Conservation (phyloP, 2,329 filamentous ascomycete species). For the Colletotrichum sp. region DNA sequence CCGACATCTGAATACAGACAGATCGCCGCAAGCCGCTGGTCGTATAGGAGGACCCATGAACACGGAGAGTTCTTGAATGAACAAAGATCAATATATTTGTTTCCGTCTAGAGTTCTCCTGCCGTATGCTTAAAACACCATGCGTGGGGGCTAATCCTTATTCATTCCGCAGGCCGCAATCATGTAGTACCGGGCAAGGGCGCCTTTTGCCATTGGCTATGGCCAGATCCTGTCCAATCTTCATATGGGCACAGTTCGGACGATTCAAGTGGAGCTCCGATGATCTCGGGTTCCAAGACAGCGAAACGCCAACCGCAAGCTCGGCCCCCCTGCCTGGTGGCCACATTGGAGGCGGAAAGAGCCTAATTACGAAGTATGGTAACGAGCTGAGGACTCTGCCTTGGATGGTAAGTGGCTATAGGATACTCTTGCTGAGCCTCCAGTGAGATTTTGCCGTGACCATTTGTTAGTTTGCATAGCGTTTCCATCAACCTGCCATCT, state of each 20-base stretch:
- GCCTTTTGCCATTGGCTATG: background rate
- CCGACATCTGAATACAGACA: background rate
- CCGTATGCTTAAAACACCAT: background rate
- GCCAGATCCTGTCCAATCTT: background rate
- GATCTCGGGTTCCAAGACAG: background rate
- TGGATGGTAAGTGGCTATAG: fast-evolving
- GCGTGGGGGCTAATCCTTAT: background rate
- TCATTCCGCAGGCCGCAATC: background rate
- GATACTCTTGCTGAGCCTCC: background rate
- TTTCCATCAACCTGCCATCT: no score
- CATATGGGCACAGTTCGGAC: background rate
- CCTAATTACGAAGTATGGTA: background rate
- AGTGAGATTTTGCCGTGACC: background rate
- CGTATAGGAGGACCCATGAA: background rate
- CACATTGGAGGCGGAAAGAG: background rate
- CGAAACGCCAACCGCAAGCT: background rate
- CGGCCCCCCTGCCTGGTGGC: background rate
- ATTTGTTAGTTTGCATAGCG: no score
- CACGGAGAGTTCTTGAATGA: background rate
- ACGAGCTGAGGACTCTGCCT: background rate
- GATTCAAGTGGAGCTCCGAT: background rate
- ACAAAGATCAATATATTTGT: background rate
- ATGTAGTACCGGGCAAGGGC: background rate
- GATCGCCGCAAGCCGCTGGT: background rate
- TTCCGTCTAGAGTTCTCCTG: background rate